Conservation (phyloP, 306 rosid genomes). For the Arachis hypogaea region DNA sequence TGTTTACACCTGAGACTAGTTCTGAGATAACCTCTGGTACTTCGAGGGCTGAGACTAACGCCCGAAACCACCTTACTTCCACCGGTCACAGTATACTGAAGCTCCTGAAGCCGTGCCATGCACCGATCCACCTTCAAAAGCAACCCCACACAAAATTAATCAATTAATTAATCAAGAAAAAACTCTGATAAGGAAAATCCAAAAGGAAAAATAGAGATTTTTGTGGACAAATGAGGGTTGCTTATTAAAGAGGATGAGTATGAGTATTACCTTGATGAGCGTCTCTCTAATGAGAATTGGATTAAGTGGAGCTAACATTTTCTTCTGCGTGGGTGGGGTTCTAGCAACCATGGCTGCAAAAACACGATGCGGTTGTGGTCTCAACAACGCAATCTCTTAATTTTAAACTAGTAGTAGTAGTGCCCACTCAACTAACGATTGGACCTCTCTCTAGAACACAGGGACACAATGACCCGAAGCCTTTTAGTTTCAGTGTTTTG, state of each 20-base stretch:
- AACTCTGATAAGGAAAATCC: not conserved
- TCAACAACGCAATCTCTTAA: not conserved
- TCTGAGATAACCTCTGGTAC: constrained; percentile 79
- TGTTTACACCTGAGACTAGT: constrained; percentile 97
- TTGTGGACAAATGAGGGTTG: not conserved
- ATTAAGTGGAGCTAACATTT: constrained; percentile 67
- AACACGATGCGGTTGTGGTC: constrained; percentile 45
- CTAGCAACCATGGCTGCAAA: constrained; percentile 80
- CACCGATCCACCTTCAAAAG: constrained; percentile 82
- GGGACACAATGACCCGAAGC: constrained; percentile 32
- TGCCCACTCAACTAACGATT: constrained; percentile 39
- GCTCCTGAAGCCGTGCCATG: constrained; percentile 89
- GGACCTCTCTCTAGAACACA: constrained; percentile 31
- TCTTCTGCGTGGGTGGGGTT: constrained; percentile 83
- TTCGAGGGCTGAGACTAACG: constrained; percentile 89
- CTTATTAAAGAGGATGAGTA: not conserved
- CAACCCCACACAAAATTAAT: constrained; percentile 4
- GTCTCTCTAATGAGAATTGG: constrained; percentile 85
- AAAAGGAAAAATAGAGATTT: not conserved
- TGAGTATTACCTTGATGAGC: constrained; percentile 60
- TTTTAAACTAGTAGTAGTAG: no score
- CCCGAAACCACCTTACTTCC: constrained; percentile 83
- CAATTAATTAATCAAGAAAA: not conserved
- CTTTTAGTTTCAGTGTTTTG: constrained; percentile 46
- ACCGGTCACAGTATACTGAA: constrained; percentile 79